These are phyloP conservation scores for Phaffia rhodozyma DNA, from an alignment of 1,284 basidiomycete genomes.

Conservation along the genomic window DNA sequence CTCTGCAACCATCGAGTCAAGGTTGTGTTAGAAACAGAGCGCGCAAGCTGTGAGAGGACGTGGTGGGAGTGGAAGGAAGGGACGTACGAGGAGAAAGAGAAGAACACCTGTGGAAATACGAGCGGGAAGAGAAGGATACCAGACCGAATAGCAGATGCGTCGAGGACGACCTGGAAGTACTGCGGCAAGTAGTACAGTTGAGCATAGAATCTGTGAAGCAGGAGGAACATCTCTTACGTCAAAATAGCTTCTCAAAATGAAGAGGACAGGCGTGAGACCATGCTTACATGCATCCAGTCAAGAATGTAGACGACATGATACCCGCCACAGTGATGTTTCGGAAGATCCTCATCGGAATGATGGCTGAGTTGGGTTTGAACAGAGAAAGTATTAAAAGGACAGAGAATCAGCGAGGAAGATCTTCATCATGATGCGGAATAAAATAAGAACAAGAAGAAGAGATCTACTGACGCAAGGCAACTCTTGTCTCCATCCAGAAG, in stretches of 20 bases:
- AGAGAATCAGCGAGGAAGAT: too few species aligned
- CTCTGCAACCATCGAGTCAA: conserved; percentile 33
- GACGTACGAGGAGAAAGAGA: conserved; percentile 38
- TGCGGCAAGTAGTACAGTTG: conserved; percentile 56
- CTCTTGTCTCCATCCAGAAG: conserved; percentile 59
- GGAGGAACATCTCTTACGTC: conserved; percentile 20
- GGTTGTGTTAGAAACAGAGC: conserved; percentile 23
- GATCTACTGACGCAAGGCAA: conserved; percentile 40
- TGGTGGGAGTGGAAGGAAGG: not conserved
- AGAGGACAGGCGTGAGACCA: not conserved
- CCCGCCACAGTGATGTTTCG: conserved; percentile 54
- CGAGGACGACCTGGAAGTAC: conserved; percentile 59
- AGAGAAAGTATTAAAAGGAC: not conserved
- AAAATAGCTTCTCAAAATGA: not conserved
- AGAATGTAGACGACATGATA: conserved; percentile 54
- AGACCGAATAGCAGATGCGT: conserved; percentile 48
- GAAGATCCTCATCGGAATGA: conserved; percentile 63
- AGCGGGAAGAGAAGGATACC: conserved; percentile 55
- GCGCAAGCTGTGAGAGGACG: not conserved
- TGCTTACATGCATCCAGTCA: conserved; percentile 38
- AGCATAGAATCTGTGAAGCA: conserved; percentile 50
- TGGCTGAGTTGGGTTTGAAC: conserved; percentile 21
- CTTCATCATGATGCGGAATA: too few species aligned
- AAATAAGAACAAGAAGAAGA: conserved; percentile 37
- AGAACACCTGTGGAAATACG: conserved; percentile 49